phyloP scores from a whole-genome alignment of 2,329 filamentous ascomycete genomes.

The Xylariaceae sp. region DNA sequence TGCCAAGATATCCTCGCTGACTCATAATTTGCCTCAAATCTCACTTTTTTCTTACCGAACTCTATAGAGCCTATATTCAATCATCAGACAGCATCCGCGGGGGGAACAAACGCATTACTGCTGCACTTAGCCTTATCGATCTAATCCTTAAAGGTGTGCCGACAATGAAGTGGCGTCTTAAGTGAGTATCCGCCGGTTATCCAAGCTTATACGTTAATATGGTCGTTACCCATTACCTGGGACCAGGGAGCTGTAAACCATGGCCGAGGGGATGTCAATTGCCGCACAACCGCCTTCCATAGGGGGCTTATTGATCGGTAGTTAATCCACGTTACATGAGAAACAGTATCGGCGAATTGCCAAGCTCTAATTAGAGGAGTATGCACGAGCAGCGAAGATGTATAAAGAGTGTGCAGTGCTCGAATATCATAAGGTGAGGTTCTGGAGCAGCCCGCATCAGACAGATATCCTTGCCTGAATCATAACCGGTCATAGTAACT shows the following conservation, averaged over 20 bases:
- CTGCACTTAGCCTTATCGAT: no score
- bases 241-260: background rate
- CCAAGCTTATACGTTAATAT: background rate
- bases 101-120: no score
- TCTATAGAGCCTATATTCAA: no score
- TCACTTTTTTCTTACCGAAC: background rate
- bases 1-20: conserved; percentile 21
- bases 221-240: background rate
- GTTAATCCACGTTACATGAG: conserved; percentile 1
- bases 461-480: background rate
- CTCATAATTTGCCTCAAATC: background rate
- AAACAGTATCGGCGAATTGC: background rate
- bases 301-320: background rate
- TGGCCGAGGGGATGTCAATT: conserved; percentile 20
- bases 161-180: no score
- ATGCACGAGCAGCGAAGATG: background rate
- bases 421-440: background rate
- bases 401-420: conserved; percentile 13
- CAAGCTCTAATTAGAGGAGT: background rate
- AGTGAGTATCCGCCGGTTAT: conserved; percentile 6
- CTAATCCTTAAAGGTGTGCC: no score
- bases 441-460: background rate
- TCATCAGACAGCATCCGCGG: no score
- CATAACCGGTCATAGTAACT: background rate
- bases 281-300: conserved; percentile 7